Percentiles rank a stretch among this genome's conserved stretches.
phyloP scores from a whole-genome alignment of 2,329 filamentous ascomycete genomes.

The Xylogone sp. region DNA sequence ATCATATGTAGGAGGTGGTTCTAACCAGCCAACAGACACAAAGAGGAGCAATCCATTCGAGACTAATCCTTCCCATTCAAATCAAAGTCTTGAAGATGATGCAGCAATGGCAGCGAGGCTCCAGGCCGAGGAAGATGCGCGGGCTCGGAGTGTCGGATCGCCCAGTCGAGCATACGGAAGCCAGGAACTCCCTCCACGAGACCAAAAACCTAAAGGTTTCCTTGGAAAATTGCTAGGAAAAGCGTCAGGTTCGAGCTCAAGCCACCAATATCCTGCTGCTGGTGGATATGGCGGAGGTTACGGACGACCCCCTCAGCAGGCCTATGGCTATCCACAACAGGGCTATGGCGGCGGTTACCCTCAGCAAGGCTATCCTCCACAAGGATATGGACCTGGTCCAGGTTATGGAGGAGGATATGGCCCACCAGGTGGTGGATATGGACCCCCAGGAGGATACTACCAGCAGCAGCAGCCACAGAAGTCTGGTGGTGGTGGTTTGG shows the following conservation, averaged over 20 bases:
- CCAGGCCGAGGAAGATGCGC: slow-evolving; percentile 79
- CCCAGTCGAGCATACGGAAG: slow-evolving; percentile 20
- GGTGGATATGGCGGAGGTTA: slow-evolving; percentile 23
- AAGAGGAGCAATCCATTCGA: slow-evolving; percentile 76
- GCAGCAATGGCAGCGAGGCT: slow-evolving; percentile 71
- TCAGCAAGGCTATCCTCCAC: slow-evolving; percentile 33
- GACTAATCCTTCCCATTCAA: slow-evolving; percentile 9
- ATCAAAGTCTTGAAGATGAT: slow-evolving; percentile 52
- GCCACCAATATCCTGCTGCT: slow-evolving; percentile 18
- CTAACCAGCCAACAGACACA: slow-evolving; percentile 33
- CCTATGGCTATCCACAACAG: slow-evolving; percentile 16
- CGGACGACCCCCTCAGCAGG: slow-evolving; percentile 27
- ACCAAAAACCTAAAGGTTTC: slow-evolving; percentile 41
- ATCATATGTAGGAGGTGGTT: slow-evolving; percentile 52
- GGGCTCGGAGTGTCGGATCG: slow-evolving; percentile 32
- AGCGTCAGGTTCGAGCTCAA: slow-evolving; percentile 8
- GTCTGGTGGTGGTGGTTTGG: slow-evolving; percentile 50
- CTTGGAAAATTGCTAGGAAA: slow-evolving; percentile 48
- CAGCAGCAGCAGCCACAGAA: slow-evolving; percentile 36
- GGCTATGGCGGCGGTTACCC: slow-evolving; percentile 26
- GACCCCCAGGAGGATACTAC: slow-evolving; percentile 18
- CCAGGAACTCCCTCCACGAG: slow-evolving; percentile 39
- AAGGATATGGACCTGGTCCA: slow-evolving; percentile 26
- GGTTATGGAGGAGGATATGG: slow-evolving; percentile 33
- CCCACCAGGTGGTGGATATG: slow-evolving; percentile 27